Percentiles rank a stretch among this genome's conserved stretches.
phyloP scores from a whole-genome alignment of 176 grass and related monocot genomes.

The Eleusine indica region DNA sequence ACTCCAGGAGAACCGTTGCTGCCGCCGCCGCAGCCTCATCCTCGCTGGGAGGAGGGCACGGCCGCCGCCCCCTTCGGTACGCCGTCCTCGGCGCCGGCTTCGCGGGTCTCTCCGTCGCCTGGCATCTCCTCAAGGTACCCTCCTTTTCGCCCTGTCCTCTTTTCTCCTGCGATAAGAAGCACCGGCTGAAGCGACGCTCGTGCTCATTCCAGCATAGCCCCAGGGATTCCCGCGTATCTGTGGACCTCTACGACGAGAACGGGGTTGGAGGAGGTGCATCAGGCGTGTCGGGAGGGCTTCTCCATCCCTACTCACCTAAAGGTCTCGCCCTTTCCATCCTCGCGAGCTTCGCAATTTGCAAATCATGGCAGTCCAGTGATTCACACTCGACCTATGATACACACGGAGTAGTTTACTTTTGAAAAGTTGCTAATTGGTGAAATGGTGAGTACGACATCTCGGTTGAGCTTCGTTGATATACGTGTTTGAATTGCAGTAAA shows the following conservation, averaged over 20 bases:
- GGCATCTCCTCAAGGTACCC: constrained; percentile 89
- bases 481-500: constrained; percentile 57
- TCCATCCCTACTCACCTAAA: constrained; percentile 96
- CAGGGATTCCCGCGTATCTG: constrained; percentile 51
- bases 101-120: constrained; percentile 82
- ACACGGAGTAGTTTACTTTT: neutral
- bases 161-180: neutral
- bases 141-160: neutral
- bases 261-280: constrained; percentile 88
- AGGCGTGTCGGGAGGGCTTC: constrained; percentile 79
- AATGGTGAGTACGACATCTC: neutral
- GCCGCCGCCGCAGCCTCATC: constrained; percentile 1
- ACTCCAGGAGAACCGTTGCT: constrained; percentile 29
- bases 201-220: constrained; percentile 56
- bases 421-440: neutral
- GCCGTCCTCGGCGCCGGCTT: constrained; percentile 88
- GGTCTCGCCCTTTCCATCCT: constrained; percentile 39
- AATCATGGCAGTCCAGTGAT: neutral
- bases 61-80: constrained; percentile 53
- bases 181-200: neutral
- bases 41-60: constrained; percentile 8
- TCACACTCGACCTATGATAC: neutral
- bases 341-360: neutral
- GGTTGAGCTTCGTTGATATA: neutral
- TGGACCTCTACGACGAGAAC: constrained; percentile 90